These are phyloP conservation scores for Sugiyamaella americana DNA, from an alignment of 805 yeast species.

Conservation along the genomic window DNA sequence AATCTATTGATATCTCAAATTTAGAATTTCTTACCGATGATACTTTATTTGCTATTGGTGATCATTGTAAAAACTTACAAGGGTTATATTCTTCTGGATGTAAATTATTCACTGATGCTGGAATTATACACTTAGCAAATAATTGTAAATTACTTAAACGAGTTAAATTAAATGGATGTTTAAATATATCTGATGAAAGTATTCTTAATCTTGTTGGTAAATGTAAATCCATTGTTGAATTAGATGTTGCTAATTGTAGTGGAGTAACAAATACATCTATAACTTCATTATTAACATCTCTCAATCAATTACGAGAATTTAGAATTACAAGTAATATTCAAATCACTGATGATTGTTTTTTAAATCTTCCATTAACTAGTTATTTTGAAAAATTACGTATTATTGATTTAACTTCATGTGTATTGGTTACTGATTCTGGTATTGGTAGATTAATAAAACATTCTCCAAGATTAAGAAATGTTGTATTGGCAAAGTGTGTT, in stretches of 20 bases:
- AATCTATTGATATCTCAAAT: conserved; percentile 83
- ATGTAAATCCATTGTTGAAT: conserved; percentile 80
- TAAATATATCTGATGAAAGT: conserved; percentile 56
- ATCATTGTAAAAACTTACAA: conserved; percentile 68
- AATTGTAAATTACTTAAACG: conserved; percentile 74
- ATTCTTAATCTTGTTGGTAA: conserved; percentile 54
- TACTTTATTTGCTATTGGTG: conserved; percentile 61
- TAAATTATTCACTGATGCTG: conserved; percentile 56
- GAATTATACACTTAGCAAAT: conserved; percentile 51
- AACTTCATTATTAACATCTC: conserved; percentile 47
- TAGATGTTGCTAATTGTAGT: conserved; percentile 81
- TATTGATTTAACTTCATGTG: conserved; percentile 79
- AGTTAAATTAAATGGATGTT: conserved; percentile 71
- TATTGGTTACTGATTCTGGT: conserved; percentile 69
- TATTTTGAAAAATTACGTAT: conserved; percentile 62
- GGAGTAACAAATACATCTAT: conserved; percentile 62
- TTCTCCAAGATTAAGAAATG: conserved; percentile 84
- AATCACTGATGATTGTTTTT: conserved; percentile 62
- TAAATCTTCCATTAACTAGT: conserved; percentile 42
- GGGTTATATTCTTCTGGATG: conserved; percentile 89
- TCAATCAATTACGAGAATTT: conserved; percentile 77
- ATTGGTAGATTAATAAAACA: conserved; percentile 63
- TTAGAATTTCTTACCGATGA: conserved; percentile 64
- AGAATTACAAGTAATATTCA: conserved; percentile 68
- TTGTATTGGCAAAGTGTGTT: conserved; percentile 83